Base-by-base conservation (phyloP, 345 rosid species). In the Aquilaria malaccensis region DNA sequence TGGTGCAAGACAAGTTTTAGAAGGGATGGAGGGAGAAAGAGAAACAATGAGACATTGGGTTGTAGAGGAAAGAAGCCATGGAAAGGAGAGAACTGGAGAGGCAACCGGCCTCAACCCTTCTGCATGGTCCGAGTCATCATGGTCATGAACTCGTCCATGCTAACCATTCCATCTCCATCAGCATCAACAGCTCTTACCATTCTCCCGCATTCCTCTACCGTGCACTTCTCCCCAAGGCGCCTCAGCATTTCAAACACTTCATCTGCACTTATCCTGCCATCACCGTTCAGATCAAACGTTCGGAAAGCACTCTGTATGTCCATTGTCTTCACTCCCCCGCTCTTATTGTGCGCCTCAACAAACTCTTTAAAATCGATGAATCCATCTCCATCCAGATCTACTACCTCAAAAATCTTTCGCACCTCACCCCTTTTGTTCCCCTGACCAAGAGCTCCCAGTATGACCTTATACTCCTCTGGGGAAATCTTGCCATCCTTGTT, bases 401-500 rank as follows among this genome's bases (percentile, higher is more conserved):
- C 88, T 4, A 80, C 82, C 50, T 52, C 68, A 69, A 93, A 89
- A 53, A 89, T 87, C 72, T 74, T 78, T 4, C 79, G 80, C 33
- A 84, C 88, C 2, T 89, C 98, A 13, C 32, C 70, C 10, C 60
- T 61, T 51, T 43, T 52, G 62, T 61, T 65, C 12, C 55, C 84
- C 74, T 84, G 88, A 60, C 88, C 79, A 7, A 89, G 32, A 29
- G 92, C 94, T 60, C 85, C 71, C 57, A 93, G 66, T 4, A 81
- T 77, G 30, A 74, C 88, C 63, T 79, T 85, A 84, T 93, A 93
- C 72, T 89, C 94, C 33, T 65, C 70, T 76, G 77, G 94, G 45
- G 96, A 89, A 37, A 93, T 85, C 67, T 85, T 89, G 2, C 96
- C 98, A 48, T 89, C 98, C 73, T 75, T 84, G 71, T 89, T 79